Evolutionary conservation across 768 basidiomycete genomes (phyloP).

Genomic region (Porpolomopsis calyptriformis): DNA sequence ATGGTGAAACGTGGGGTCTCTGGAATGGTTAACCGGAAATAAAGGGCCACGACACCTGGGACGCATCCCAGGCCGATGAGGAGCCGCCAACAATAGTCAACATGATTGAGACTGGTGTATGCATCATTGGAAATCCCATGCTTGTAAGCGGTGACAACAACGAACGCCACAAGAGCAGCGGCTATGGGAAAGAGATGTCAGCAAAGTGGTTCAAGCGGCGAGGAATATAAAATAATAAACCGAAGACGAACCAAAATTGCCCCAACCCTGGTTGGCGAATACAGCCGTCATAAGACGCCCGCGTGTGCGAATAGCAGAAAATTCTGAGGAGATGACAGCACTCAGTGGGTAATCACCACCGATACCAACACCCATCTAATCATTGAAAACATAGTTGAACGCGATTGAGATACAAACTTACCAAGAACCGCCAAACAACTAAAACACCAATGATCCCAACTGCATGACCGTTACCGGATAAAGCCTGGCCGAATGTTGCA

Average conservation of each 20-base stretch:
- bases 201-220: not conserved
- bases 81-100: constrained; percentile 80
- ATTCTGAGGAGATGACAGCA: constrained; percentile 84
- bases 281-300: constrained; percentile 87
- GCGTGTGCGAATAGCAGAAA: constrained; percentile 64
- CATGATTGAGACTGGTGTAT: constrained; percentile 29
- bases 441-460: constrained; percentile 67
- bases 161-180: constrained; percentile 55
- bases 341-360: constrained; percentile 84
- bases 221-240: not conserved
- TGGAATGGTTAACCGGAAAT: constrained; percentile 89
- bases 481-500: constrained; percentile 68
- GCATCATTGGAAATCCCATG: constrained; percentile 33
- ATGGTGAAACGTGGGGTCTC: constrained; percentile 88
- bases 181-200: constrained; percentile 22
- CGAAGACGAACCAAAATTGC: constrained; percentile 51
- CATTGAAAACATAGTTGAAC: constrained; percentile 3
- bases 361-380: constrained; percentile 70
- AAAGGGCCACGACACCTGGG: constrained; percentile 71
- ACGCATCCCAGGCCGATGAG: constrained; percentile 83
- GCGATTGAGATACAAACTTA: constrained; percentile 15
- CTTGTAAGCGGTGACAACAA: constrained; percentile 64
- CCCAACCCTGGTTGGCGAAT: constrained; percentile 82
- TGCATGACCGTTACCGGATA: constrained; percentile 57
- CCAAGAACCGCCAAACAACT: constrained; percentile 76